These are phyloP conservation scores for Allodekkera sacchari DNA, from an alignment of 805 yeast species.

Conservation along the genomic window DNA sequence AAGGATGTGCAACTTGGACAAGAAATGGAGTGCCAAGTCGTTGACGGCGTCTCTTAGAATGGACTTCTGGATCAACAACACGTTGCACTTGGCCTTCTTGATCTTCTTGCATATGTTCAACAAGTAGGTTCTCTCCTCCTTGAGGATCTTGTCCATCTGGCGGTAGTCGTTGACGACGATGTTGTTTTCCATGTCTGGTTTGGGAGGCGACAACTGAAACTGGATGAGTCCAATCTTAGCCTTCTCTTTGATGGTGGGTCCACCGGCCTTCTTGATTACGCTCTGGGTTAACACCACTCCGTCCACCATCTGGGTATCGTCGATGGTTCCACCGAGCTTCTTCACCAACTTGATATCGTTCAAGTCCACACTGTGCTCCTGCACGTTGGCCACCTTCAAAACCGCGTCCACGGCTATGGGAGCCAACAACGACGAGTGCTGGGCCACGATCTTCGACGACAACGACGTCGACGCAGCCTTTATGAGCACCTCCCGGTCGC, in stretches of 20 bases:
- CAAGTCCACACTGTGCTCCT: conserved; percentile 67
- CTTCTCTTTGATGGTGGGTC: conserved; percentile 90
- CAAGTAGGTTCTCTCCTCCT: conserved; percentile 94
- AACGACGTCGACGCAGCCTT: conserved; percentile 94
- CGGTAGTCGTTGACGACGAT: conserved; percentile 96
- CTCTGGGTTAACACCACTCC: conserved; percentile 93
- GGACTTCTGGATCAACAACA: conserved; percentile 83
- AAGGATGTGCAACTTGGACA: conserved; percentile 86
- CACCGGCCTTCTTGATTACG: conserved; percentile 86
- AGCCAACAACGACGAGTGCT: conserved; percentile 75
- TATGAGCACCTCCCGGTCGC: conserved; percentile 73
- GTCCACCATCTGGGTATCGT: conserved; percentile 85
- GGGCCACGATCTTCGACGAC: conserved; percentile 92
- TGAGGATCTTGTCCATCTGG: conserved; percentile 97
- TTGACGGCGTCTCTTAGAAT: conserved; percentile 91
- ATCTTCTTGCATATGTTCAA: conserved; percentile 92
- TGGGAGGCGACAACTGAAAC: conserved; percentile 93
- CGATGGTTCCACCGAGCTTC: conserved; percentile 96
- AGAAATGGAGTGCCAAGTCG: conserved; percentile 88
- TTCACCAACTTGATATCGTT: conserved; percentile 83
- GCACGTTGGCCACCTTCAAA: conserved; percentile 45
- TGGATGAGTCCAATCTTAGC: conserved; percentile 86
- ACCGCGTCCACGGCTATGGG: conserved; percentile 95
- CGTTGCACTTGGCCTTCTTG: conserved; percentile 95
- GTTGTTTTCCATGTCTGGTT: conserved; percentile 96